These are phyloP conservation scores for Mycosarcoma mackinlayi DNA, from an alignment of 1,284 basidiomycete genomes.

Conservation along the genomic window DNA sequence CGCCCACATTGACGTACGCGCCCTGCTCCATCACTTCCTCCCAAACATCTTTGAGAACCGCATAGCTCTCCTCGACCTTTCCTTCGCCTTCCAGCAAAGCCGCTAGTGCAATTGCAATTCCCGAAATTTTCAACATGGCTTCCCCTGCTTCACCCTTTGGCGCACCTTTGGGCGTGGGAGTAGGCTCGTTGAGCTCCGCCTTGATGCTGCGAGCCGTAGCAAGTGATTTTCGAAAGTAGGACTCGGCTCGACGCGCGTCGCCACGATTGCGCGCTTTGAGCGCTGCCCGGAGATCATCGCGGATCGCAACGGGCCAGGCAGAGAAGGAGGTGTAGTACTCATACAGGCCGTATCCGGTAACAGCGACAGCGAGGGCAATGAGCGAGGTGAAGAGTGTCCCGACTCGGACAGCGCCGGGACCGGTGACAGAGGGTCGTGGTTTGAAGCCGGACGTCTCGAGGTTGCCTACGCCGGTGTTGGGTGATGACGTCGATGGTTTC, in stretches of 20 bases:
- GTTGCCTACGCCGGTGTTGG: slow-evolving; percentile 22
- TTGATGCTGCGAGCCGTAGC: slow-evolving; percentile 43
- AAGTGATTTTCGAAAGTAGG: slow-evolving; percentile 58
- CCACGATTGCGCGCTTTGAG: slow-evolving; percentile 63
- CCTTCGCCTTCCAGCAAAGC: slow-evolving; percentile 62
- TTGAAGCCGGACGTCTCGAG: slow-evolving; percentile 34
- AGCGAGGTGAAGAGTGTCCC: slow-evolving; percentile 51
- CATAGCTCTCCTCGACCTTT: slow-evolving; percentile 39
- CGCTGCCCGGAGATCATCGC: slow-evolving; percentile 64
- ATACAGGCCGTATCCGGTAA: slow-evolving; percentile 65
- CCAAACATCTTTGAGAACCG: slow-evolving; percentile 58
- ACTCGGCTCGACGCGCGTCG: slow-evolving; percentile 58
- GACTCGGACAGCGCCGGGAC: slow-evolving; percentile 27
- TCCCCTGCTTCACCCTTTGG: slow-evolving; percentile 16
- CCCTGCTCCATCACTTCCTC: slow-evolving; percentile 49
- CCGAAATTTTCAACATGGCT: slow-evolving; percentile 64
- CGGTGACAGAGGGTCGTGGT: slow-evolving; percentile 20
- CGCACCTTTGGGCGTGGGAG: slow-evolving; percentile 30
- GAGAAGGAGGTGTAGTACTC: slow-evolving; percentile 66
- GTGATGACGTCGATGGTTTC: not conserved
- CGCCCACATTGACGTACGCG: slow-evolving; percentile 9
- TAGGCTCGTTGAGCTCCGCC: slow-evolving; percentile 39
- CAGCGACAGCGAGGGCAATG: slow-evolving; percentile 57
- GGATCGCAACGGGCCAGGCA: slow-evolving; percentile 65
- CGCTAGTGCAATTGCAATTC: slow-evolving; percentile 66